Evolutionary conservation across 352 stramenopile species (phyloP).

Genomic region (Pythium utonaiense): DNA sequence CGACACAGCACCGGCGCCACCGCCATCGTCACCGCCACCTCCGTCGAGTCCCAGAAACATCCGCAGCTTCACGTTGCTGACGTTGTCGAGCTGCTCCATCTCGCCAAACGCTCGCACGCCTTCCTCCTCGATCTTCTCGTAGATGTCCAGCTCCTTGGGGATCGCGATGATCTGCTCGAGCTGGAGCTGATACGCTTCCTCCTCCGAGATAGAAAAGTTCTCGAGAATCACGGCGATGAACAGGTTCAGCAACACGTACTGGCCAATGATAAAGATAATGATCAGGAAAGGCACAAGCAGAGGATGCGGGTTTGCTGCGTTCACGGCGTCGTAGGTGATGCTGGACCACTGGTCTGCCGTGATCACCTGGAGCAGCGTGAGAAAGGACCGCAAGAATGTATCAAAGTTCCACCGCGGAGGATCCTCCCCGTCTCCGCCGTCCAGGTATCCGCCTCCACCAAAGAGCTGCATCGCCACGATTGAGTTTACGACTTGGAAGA

Average conservation of each 20-base stretch:
- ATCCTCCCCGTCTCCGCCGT: constrained; percentile 33
- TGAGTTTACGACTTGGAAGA: constrained; percentile 74
- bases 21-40: background rate
- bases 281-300: constrained; percentile 75
- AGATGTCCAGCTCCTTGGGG: constrained; percentile 77
- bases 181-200: constrained; percentile 81
- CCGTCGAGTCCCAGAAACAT: constrained; percentile 69
- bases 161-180: constrained; percentile 80
- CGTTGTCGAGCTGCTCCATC: constrained; percentile 77
- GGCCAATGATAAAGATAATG: constrained; percentile 68
- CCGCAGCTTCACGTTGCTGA: constrained; percentile 75
- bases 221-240: constrained; percentile 85
- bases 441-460: constrained; percentile 44
- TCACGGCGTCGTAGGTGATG: constrained; percentile 68
- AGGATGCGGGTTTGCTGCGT: constrained; percentile 59
- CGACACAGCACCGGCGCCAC: background rate
- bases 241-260: constrained; percentile 79
- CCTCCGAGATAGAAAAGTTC: constrained; percentile 78
- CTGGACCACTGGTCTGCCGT: constrained; percentile 78
- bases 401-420: constrained; percentile 79
- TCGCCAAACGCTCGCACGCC: constrained; percentile 72
- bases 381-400: constrained; percentile 61
- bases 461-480: constrained; percentile 82
- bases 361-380: constrained; percentile 76
- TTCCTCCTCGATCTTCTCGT: constrained; percentile 78